Conservation (phyloP, 768 basidiomycete species). For the Hysterangium stoloniferum region DNA sequence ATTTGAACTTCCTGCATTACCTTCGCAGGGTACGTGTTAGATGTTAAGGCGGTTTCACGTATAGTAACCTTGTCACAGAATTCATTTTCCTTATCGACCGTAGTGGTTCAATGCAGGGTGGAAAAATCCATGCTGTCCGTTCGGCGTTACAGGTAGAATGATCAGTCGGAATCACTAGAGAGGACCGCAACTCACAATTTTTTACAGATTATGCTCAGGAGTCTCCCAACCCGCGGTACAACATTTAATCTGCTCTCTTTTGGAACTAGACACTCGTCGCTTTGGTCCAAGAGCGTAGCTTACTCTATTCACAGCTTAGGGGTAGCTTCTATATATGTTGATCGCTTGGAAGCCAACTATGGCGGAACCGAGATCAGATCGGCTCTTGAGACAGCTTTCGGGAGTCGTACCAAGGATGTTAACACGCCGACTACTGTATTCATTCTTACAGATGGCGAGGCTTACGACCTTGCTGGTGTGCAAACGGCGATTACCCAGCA, state of each 20-base stretch:
- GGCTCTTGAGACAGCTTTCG: slow-evolving; percentile 37
- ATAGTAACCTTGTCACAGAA: slow-evolving; percentile 25
- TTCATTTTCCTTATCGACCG: slow-evolving; percentile 57
- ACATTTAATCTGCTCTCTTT: slow-evolving; percentile 56
- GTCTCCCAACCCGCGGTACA: slow-evolving; percentile 35
- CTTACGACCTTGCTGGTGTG: slow-evolving; percentile 13
- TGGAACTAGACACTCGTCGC: slow-evolving; percentile 21
- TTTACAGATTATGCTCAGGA: slow-evolving; percentile 38
- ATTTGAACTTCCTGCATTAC: slow-evolving; percentile 35
- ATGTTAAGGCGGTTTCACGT: background rate
- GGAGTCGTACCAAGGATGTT: slow-evolving; percentile 16
- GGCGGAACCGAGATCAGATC: slow-evolving; percentile 46
- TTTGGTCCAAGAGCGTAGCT: slow-evolving; percentile 30
- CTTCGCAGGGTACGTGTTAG: slow-evolving; percentile 23
- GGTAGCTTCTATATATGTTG: slow-evolving; percentile 22
- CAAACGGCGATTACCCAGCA: background rate
- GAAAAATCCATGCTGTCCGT: slow-evolving; percentile 33
- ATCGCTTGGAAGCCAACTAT: slow-evolving; percentile 32
- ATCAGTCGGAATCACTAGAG: background rate
- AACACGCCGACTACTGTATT: slow-evolving; percentile 42
- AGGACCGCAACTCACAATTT: too few species aligned
- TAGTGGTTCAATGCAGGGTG: slow-evolving; percentile 42
- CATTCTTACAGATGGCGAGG: slow-evolving; percentile 51
- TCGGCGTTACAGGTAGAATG: slow-evolving; percentile 7
- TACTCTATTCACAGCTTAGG: slow-evolving; percentile 10